Evolutionary conservation across 2,329 filamentous ascomycete genomes (phyloP).

Genomic region (Cercospora zeina): DNA sequence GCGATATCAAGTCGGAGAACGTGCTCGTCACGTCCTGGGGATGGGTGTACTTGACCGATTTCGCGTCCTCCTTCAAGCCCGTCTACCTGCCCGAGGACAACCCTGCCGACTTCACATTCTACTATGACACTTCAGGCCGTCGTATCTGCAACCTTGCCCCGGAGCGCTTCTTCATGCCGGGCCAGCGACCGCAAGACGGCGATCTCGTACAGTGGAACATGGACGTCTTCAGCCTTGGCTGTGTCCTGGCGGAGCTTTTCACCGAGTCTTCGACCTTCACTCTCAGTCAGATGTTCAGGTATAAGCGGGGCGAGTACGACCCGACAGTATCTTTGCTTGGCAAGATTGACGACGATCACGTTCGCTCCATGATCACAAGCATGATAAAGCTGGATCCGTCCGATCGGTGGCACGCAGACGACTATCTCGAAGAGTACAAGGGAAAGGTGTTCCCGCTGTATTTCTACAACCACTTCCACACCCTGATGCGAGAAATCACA

Average conservation of each 20-base stretch:
- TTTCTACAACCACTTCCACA: conserved; percentile 95
- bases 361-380: conserved; percentile 85
- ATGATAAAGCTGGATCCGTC: conserved; percentile 97
- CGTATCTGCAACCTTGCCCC: conserved; percentile 94
- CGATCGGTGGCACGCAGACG: conserved; percentile 86
- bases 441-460: conserved; percentile 91
- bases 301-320: conserved; percentile 88
- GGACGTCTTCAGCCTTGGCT: conserved; percentile 97
- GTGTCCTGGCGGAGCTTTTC: conserved; percentile 94
- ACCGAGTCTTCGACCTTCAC: conserved; percentile 95
- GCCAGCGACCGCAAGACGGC: conserved; percentile 56
- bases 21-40: conserved; percentile 98
- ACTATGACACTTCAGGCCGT: conserved; percentile 88
- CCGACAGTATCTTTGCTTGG: conserved; percentile 76
- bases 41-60: conserved; percentile 97
- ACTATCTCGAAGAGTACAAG: conserved; percentile 91
- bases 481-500: conserved; percentile 95
- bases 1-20: conserved; percentile 98
- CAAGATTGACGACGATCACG: conserved; percentile 82
- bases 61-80: conserved; percentile 93
- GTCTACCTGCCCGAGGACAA: conserved; percentile 94
- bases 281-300: conserved; percentile 94
- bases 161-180: conserved; percentile 78
- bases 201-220: conserved; percentile 71
- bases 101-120: conserved; percentile 95